A percentile compares a stretch with the other conserved stretches of the same genome.
Evolutionary conservation across 306 rosid genomes (phyloP).

Genomic region (Prunus dulcis): DNA sequence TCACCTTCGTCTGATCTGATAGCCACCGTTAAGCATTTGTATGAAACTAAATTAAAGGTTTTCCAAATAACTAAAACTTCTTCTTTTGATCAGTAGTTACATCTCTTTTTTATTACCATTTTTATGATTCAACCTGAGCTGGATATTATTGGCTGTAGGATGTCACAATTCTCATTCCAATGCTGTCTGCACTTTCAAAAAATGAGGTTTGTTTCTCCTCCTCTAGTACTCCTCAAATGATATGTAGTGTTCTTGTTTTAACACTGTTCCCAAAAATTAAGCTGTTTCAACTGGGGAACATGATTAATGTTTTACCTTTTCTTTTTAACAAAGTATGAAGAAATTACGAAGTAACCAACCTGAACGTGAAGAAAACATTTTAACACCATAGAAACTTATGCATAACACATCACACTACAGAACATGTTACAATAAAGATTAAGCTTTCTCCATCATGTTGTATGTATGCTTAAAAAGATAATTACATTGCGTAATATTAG

Average conservation of each 20-base stretch:
- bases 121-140: conserved; percentile 26
- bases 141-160: conserved; percentile 54
- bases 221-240: conserved; percentile 1
- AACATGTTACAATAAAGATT: too few relatives aligned
- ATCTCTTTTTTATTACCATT: not conserved
- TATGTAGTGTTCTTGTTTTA: not conserved
- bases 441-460: not conserved
- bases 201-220: conserved; percentile 59
- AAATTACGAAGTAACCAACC: not conserved
- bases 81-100: conserved; percentile 11
- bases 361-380: not conserved
- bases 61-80: conserved; percentile 23
- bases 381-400: not conserved
- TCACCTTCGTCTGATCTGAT: conserved; percentile 77
- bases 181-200: conserved; percentile 83
- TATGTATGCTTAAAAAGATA: not conserved
- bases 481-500: too few relatives aligned
- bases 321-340: not conserved
- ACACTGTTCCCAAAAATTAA: not conserved
- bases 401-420: too few relatives aligned
- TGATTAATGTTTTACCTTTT: not conserved
- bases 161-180: conserved; percentile 94
- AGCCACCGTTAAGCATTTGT: conserved; percentile 82
- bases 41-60: conserved; percentile 92
- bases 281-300: not conserved